These are phyloP conservation scores for Candida glucosophila DNA, from an alignment of 1,139 yeast species.

Conservation along the genomic window DNA sequence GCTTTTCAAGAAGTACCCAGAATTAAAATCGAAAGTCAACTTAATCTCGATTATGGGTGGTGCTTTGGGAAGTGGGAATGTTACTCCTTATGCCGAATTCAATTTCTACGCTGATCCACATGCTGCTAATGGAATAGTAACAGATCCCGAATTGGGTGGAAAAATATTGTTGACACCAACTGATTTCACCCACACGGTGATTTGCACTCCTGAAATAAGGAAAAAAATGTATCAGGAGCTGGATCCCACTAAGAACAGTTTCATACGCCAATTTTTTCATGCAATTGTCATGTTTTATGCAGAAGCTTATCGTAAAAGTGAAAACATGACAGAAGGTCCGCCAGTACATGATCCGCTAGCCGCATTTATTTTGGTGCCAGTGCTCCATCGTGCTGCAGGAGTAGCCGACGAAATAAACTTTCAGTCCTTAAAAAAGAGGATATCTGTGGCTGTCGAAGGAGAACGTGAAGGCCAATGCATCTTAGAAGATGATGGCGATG, in stretches of 20 bases:
- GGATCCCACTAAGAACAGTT: conserved; percentile 14
- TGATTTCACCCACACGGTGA: conserved; percentile 62
- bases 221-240: conserved; percentile 15
- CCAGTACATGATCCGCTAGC: conserved; percentile 83
- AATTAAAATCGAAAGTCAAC: conserved; percentile 35
- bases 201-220: conserved; percentile 44
- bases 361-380: conserved; percentile 47
- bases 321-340: conserved; percentile 50
- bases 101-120: conserved; percentile 70
- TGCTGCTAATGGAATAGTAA: conserved; percentile 55
- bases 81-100: conserved; percentile 63
- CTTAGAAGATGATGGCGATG: conserved; percentile 22
- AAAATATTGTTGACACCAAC: conserved; percentile 56
- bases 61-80: conserved; percentile 40
- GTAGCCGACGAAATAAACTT: conserved; percentile 20
- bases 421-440: conserved; percentile 18
- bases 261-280: conserved; percentile 44
- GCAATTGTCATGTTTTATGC: conserved; percentile 52
- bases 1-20: conserved; percentile 45
- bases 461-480: conserved; percentile 27
- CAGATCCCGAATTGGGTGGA: conserved; percentile 33
- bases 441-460: conserved; percentile 20
- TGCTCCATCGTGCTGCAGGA: conserved; percentile 20
- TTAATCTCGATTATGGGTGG: conserved; percentile 73
- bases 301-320: conserved; percentile 33